A percentile compares a stretch with the other conserved stretches of the same genome.
These are phyloP conservation scores for Penicillium sumatraense DNA, from an alignment of 2,329 filamentous ascomycete genomes.

Conservation along the genomic window DNA sequence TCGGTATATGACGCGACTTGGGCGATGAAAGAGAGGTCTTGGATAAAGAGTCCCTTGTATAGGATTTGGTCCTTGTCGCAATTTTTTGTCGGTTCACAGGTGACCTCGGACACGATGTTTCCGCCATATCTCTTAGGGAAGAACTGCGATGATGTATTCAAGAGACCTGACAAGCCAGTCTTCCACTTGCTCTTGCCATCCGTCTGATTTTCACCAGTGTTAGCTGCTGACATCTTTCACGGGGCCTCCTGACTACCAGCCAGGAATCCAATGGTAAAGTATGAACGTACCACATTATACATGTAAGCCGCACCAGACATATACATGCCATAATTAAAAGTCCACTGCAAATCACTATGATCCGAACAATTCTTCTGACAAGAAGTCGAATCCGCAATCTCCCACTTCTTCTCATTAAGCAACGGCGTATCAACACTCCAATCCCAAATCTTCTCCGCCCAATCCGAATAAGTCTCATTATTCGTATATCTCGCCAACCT, in stretches of 20 bases:
- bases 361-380: conserved; percentile 59
- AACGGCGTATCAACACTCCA: conserved; percentile 12
- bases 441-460: conserved; percentile 22
- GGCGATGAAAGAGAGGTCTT: conserved; percentile 64
- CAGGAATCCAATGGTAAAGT: too few species aligned
- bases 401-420: conserved; percentile 18
- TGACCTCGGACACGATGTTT: conserved; percentile 66
- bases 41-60: conserved; percentile 71
- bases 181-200: conserved; percentile 56
- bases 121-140: conserved; percentile 52
- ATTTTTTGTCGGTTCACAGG: conserved; percentile 63
- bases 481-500: conserved; percentile 16
- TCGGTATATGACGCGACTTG: conserved; percentile 65
- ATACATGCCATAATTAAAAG: conserved; percentile 67
- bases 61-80: conserved; percentile 72
- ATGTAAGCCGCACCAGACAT: conserved; percentile 66
- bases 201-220: conserved; percentile 29
- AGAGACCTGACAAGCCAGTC: conserved; percentile 58
- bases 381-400: conserved; percentile 13
- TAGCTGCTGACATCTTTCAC: too few species aligned
- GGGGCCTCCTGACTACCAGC: too few species aligned
- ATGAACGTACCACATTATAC: conserved; percentile 64
- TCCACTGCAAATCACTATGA: conserved; percentile 66
- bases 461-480: conserved; percentile 11
- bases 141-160: conserved; percentile 53